phyloP scores from a whole-genome alignment of 2,329 filamentous ascomycete genomes.

The Alternaria alternata region DNA sequence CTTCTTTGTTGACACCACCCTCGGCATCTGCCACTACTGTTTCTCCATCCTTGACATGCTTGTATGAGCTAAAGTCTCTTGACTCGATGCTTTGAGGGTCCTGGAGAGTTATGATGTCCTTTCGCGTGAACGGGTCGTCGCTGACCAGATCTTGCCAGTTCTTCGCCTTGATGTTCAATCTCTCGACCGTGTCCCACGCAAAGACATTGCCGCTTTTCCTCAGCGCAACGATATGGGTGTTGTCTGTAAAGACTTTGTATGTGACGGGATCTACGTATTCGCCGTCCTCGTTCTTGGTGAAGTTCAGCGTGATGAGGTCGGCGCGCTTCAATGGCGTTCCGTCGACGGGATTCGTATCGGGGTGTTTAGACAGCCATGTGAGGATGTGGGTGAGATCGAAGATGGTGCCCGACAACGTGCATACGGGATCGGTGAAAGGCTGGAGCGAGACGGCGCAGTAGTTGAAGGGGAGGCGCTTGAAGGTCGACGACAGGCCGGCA shows the following conservation, averaged over 20 bases:
- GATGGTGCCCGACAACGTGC: constrained; percentile 84
- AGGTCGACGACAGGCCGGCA: constrained; percentile 65
- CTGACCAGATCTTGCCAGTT: constrained; percentile 92
- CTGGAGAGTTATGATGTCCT: constrained; percentile 94
- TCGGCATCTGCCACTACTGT: constrained; percentile 74
- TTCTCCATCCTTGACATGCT: constrained; percentile 85
- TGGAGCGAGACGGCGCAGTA: constrained; percentile 96
- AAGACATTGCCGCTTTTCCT: constrained; percentile 92
- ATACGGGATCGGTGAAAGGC: constrained; percentile 93
- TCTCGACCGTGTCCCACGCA: constrained; percentile 92
- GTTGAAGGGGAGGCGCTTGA: constrained; percentile 94
- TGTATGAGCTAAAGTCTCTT: constrained; percentile 85
- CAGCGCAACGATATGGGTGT: constrained; percentile 94
- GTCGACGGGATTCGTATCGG: constrained; percentile 89
- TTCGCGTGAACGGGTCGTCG: constrained; percentile 84
- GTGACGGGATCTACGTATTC: constrained; percentile 97
- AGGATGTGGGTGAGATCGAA: constrained; percentile 96
- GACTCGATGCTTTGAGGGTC: constrained; percentile 90
- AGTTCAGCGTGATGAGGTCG: constrained; percentile 90
- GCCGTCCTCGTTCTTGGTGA: constrained; percentile 87
- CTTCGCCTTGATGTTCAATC: constrained; percentile 95
- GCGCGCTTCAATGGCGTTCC: constrained; percentile 79
- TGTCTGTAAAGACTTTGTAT: constrained; percentile 97
- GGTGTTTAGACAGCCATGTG: constrained; percentile 92
- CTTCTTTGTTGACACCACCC: constrained; percentile 77